Evolutionary conservation across 805 yeast genomes (phyloP), one percentile per base, ranked within the genome.

Genomic region (Metschnikowia gruessii): DNA sequence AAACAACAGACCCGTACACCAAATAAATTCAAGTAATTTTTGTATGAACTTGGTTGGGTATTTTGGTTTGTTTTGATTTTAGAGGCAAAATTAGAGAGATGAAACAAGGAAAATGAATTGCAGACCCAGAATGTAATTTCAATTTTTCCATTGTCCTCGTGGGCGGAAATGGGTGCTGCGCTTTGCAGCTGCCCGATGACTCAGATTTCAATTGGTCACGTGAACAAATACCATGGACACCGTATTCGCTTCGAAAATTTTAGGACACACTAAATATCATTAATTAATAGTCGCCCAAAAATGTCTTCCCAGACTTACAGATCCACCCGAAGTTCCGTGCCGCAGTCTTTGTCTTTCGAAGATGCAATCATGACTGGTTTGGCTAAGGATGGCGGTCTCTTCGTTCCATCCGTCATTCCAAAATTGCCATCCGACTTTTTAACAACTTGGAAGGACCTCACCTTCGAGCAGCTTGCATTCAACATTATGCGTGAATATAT

Each of bases 311-410:
- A 45, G 39, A 22, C 72, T 33, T 87, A 87, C 65, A 83, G 92
- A 72, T 87, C 95, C 16, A 85, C 95, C n/a, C 83, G 95, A 66
- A 79, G 87, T 3, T 50, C 77, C 16, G 62, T 61, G 2, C 63
- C 68, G 15, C 79, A 80, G 57, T 62, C 76, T 7, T 74, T 79
- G 42, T 76, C 89, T 4, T 87, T 87, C 55, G 95, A 87, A 65
- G 90, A 82, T 43, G 92, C 85, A 17, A 85, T 87, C 48, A 82
- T 87, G 66, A 85, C 86, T 47, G 99, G 99, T 43, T 76, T 94
- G 60, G 98, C 98, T 44, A 82, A 87, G 40, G 99, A 95, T 64
- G 99, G 99, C 55, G 99, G 99, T 34, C 79, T 94, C 34, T 94
- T 88, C 66, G 76, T 94, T 46, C 99, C 99, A 38, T 78, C 94